Conservation (phyloP, 2,329 filamentous ascomycete genomes). For the Lachnellula arida region DNA sequence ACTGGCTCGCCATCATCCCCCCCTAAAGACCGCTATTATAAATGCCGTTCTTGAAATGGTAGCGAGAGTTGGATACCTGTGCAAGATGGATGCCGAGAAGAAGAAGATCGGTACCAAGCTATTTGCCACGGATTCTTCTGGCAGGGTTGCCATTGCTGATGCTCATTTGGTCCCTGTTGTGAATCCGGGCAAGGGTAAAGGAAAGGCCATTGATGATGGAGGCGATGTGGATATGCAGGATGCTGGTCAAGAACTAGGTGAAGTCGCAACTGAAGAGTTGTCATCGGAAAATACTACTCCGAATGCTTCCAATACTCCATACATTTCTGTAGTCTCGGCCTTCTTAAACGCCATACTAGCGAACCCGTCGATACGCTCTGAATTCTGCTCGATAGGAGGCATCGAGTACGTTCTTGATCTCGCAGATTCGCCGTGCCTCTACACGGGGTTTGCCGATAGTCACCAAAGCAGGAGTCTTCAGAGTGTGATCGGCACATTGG, state of each 20-base stretch:
- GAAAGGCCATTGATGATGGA: constrained; percentile 39
- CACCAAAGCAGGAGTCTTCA: constrained; percentile 65
- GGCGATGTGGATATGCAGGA: constrained; percentile 65
- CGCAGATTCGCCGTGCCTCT: constrained; percentile 74
- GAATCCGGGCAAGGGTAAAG: constrained; percentile 37
- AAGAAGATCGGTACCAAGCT: constrained; percentile 76
- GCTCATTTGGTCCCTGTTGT: constrained; percentile 29
- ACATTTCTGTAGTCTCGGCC: constrained; percentile 68
- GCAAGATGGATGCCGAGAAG: constrained; percentile 62
- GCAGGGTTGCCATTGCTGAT: constrained; percentile 54
- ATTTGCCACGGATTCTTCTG: constrained; percentile 55
- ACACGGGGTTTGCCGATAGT: constrained; percentile 65
- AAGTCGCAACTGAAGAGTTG: neutral
- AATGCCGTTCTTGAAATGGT: constrained; percentile 88
- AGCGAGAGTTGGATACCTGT: constrained; percentile 71
- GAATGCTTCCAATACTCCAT: constrained; percentile 38
- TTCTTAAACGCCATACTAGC: constrained; percentile 54
- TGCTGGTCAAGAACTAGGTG: constrained; percentile 28
- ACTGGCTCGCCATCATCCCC: constrained; percentile 86
- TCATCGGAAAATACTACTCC: constrained; percentile 22
- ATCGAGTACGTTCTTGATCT: constrained; percentile 82
- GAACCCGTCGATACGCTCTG: constrained; percentile 32
- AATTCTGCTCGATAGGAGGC: constrained; percentile 74
- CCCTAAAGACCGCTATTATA: constrained; percentile 73
- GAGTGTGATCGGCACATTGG: constrained; percentile 69